phyloP scores from a whole-genome alignment of 495 filamentous ascomycete species.

The Jackrogersella multiformis region DNA sequence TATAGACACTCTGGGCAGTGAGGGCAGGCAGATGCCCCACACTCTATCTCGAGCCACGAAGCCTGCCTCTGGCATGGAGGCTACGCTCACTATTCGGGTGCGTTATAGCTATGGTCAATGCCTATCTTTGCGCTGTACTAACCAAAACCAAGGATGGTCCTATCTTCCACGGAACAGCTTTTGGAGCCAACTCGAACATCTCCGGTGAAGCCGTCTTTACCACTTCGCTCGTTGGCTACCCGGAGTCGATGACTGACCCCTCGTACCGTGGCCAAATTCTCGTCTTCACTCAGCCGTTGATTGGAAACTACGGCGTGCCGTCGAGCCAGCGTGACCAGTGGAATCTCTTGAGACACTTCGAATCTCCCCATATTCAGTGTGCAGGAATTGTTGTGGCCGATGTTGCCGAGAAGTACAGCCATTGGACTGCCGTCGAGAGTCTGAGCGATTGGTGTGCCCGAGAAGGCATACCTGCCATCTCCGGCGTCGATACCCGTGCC shows the following conservation, averaged over 20 bases:
- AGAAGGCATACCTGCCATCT: constrained; percentile 95
- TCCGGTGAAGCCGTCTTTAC: constrained; percentile 96
- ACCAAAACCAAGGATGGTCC: constrained; percentile 71
- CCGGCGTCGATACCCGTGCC: constrained; percentile 94
- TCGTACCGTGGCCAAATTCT: constrained; percentile 99
- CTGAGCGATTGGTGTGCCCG: constrained; percentile 93
- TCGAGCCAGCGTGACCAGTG: constrained; percentile 77
- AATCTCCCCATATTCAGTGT: constrained; percentile 96
- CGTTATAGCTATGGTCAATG: constrained; percentile 30
- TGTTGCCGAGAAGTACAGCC: constrained; percentile 90
- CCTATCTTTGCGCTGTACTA: constrained; percentile 3
- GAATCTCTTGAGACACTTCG: constrained; percentile 89
- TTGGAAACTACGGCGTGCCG: constrained; percentile 97
- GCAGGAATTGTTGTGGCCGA: constrained; percentile 95
- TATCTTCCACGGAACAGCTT: constrained; percentile 92
- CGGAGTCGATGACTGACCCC: constrained; percentile 97
- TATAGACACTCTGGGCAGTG: constrained; percentile 70
- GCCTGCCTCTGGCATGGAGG: constrained; percentile 71
- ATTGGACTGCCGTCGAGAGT: constrained; percentile 98
- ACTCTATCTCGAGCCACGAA: constrained; percentile 60
- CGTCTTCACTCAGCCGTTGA: constrained; percentile 98
- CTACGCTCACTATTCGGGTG: constrained; percentile 94
- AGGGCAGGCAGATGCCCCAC: constrained; percentile 65
- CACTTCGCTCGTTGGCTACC: constrained; percentile 92
- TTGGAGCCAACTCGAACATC: constrained; percentile 90